Percentiles rank a stretch among this genome's conserved stretches.
phyloP scores from a whole-genome alignment of 2,329 filamentous ascomycete species.

The Grosmannia serpens region DNA sequence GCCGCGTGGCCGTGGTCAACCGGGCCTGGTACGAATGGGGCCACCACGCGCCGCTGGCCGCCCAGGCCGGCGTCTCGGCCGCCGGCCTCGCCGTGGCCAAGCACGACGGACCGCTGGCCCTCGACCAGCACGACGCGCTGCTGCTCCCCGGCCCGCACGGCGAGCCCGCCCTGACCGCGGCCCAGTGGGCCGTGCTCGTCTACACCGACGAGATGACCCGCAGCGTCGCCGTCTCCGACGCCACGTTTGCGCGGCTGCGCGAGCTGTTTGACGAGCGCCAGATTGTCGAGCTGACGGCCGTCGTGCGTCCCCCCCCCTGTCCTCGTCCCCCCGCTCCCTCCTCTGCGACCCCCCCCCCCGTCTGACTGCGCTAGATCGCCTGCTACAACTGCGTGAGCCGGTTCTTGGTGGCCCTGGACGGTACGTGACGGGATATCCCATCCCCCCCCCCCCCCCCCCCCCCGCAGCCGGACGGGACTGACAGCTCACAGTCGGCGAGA shows the following conservation, averaged over 20 bases:
- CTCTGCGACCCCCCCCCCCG: neutral
- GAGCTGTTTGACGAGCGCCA: slow-evolving; percentile 54
- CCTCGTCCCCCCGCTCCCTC: slow-evolving; percentile 1
- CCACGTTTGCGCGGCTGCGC: slow-evolving; percentile 53
- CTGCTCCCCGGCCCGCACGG: neutral
- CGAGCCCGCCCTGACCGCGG: slow-evolving; percentile 32
- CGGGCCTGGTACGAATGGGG: slow-evolving; percentile 77
- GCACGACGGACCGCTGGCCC: slow-evolving; percentile 18
- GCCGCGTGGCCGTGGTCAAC: slow-evolving; percentile 69
- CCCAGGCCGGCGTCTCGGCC: slow-evolving; percentile 43
- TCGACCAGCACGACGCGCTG: neutral
- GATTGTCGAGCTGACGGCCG: slow-evolving; percentile 71
- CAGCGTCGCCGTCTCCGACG: slow-evolving; percentile 56
- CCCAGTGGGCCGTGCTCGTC: slow-evolving; percentile 56
- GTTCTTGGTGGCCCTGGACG: slow-evolving; percentile 72
- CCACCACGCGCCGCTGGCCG: slow-evolving; percentile 60
- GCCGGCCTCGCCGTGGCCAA: slow-evolving; percentile 35
- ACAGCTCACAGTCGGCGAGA: slow-evolving; percentile 41
- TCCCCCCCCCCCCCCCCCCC: neutral
- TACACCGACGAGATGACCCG: slow-evolving; percentile 81
- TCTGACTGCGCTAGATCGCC: slow-evolving; percentile 28
- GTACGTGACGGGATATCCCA: slow-evolving; percentile 26
- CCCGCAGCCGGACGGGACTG: neutral
- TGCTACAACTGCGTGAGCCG: slow-evolving; percentile 79
- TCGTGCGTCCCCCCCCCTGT: slow-evolving; percentile 38